Conservation (phyloP, 495 filamentous ascomycete species). For the Penicillium flavigenum region DNA sequence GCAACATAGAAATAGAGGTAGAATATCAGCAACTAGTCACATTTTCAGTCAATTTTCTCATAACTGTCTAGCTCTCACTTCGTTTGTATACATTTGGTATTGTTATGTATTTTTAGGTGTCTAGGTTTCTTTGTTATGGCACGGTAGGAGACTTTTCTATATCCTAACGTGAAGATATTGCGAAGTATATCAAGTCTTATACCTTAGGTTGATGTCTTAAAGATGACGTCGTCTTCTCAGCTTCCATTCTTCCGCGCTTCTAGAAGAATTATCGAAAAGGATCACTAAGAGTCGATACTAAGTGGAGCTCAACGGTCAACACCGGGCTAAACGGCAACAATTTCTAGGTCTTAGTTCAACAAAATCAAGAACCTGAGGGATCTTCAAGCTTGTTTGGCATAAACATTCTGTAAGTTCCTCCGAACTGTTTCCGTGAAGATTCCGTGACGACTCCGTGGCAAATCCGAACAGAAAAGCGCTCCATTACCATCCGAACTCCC, state of each 20-base stretch:
- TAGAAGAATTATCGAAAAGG: neutral
- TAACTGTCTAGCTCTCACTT: too few species aligned
- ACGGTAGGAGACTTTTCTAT: too few species aligned
- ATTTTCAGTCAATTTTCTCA: neutral
- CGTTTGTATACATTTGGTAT: too few species aligned
- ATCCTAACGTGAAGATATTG: too few species aligned
- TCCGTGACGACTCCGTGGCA: neutral
- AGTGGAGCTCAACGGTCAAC: neutral
- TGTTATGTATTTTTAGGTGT: too few species aligned
- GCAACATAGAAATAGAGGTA: neutral
- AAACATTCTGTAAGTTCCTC: neutral
- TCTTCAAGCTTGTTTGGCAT: neutral
- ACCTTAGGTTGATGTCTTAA: neutral
- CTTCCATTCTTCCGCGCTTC: neutral
- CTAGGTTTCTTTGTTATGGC: too few species aligned
- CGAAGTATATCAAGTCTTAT: too few species aligned
- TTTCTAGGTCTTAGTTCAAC: neutral
- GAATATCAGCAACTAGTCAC: neutral
- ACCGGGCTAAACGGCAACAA: neutral
- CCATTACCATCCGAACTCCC: neutral
- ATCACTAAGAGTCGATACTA: neutral
- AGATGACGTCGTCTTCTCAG: neutral
- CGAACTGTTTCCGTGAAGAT: neutral
- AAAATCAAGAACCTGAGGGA: neutral
- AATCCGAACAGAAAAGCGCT: neutral